Evolutionary conservation across 2,329 filamentous ascomycete genomes (phyloP).

Genomic region (Fusarium musae): DNA sequence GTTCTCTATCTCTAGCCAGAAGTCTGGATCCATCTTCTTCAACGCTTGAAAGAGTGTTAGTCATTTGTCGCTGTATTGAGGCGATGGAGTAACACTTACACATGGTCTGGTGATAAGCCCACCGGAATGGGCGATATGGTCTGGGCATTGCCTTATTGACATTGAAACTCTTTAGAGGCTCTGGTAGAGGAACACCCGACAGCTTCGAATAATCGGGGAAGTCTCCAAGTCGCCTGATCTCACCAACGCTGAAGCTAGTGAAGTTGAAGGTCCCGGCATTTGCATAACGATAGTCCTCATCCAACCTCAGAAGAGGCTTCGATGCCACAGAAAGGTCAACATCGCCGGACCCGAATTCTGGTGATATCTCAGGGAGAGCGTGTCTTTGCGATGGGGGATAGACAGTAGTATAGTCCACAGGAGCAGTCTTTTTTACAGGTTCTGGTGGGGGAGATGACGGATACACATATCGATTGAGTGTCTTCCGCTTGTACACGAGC

Average conservation of each 20-base stretch:
- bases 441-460: constrained; percentile 19
- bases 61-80: neutral
- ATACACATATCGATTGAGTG: constrained; percentile 19
- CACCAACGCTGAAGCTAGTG: constrained; percentile 75
- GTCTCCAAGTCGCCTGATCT: constrained; percentile 76
- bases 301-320: constrained; percentile 46
- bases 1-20: constrained; percentile 88
- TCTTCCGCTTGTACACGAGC: constrained; percentile 35
- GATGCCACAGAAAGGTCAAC: constrained; percentile 24
- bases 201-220: constrained; percentile 83
- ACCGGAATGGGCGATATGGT: constrained; percentile 84
- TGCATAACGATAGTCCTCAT: constrained; percentile 50
- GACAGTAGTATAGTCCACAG: constrained; percentile 39
- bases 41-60: constrained; percentile 66
- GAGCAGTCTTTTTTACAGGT: constrained; percentile 24
- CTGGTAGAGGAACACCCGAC: constrained; percentile 78
- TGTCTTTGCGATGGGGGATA: constrained; percentile 45
- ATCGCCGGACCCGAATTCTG: neutral
- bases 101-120: constrained; percentile 92
- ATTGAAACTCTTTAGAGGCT: constrained; percentile 72
- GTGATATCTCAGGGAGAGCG: constrained; percentile 20
- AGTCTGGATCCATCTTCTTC: constrained; percentile 81
- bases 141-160: constrained; percentile 75
- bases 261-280: constrained; percentile 62
- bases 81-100: constrained; percentile 60